Evolutionary conservation across 2,329 filamentous ascomycete species (phyloP), one percentile per base, ranked within the genome.

Genomic region (Teratosphaeria destructans): DNA sequence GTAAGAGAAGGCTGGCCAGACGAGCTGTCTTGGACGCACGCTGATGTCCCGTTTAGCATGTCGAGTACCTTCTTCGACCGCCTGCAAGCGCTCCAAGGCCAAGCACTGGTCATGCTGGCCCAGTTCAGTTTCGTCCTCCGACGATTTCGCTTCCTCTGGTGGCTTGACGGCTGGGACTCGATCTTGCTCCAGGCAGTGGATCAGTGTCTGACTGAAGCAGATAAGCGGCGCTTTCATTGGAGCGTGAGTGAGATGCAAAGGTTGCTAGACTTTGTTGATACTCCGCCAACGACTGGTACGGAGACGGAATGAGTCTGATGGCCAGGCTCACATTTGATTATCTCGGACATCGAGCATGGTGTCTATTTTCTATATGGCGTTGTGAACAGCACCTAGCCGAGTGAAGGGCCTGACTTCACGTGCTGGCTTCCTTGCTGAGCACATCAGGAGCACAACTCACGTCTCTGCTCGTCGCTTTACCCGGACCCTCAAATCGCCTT

Each of bases 61-160:
- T 60, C 64, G 3, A 66, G 69, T n/a, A 61, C 59, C 0, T 69
- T 66, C 43, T 66, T 62, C 49, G 43, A 56, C 10, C 62, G 65
- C 11, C 55, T 67, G 1, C 60, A 63, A 32, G 60, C 63, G 27
- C 63, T 63, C 16, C 57, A 65, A 35, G 60, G 62, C 3, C 58
- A 63, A 23, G 63, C 68, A 12, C 57, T 69, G 3, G 55, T 64
- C 32, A 60, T 69, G 1, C 58, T 70, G 14, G 39, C 59, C 3
- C 58, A 67, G 37, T 67, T 63, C 47, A 62, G 59, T 35, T 52
- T 65, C 2, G 58, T 67, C 1, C 19, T 69, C 43, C 55, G 61
- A 32, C 57, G 59, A 5, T 67, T 63, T 43, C 54, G 59, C 14
- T 57, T 62, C 5, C 54, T 62, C 10, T 68, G 67, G 66, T 69